Evolutionary conservation across 2,329 filamentous ascomycete species (phyloP), one percentile per base, ranked within the genome.

Genomic region (Calonectria hawksworthii): DNA sequence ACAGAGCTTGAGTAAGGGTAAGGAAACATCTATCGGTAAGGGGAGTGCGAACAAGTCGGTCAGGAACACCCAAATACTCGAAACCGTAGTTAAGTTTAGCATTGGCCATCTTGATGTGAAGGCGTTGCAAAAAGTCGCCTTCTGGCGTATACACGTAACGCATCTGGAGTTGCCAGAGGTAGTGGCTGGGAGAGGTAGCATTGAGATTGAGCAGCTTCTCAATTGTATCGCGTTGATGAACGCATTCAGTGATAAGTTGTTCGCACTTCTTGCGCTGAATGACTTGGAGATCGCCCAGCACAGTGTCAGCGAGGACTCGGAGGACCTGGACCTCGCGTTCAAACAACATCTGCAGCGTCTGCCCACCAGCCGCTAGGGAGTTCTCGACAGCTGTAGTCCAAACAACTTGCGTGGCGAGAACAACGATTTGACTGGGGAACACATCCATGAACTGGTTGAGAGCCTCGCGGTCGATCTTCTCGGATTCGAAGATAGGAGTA

Each of bases 1-100:
- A 98, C 63, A 99, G 90, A 14, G 96, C 97, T 87, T 99, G 97
- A 4, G 96, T 99, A 72, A 99, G 93, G 8, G 98, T 99, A 75
- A 99, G 92, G 91, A 99, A 99, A 86, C 97, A 99, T 77, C 98
- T 94, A 85, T 99, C 98, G 0, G 97, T 99, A 75, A 99, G 92
- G 68, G 98, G 98, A 21, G 97, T 99, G 79, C 97, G 93, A 74
- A 99, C 98, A 75, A 99, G 94, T 73, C 98, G 94, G 83, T 99
- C 97, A 6, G 97, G 94, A 67, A 99, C 96, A 83, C 97, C 97
- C 30, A 99, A 91, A 82, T 99, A 99, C 85, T 99, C 97, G 80
- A 99, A 99, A 63, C 97, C 97, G 83, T 99, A 99, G 82, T 95
- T 95, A 75, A 99, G 92, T 80, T 93, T 94, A 28, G 97, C 96